Base-by-base conservation (phyloP, 1,284 basidiomycete species). In the Apiotrichum mycotoxinovorans region DNA sequence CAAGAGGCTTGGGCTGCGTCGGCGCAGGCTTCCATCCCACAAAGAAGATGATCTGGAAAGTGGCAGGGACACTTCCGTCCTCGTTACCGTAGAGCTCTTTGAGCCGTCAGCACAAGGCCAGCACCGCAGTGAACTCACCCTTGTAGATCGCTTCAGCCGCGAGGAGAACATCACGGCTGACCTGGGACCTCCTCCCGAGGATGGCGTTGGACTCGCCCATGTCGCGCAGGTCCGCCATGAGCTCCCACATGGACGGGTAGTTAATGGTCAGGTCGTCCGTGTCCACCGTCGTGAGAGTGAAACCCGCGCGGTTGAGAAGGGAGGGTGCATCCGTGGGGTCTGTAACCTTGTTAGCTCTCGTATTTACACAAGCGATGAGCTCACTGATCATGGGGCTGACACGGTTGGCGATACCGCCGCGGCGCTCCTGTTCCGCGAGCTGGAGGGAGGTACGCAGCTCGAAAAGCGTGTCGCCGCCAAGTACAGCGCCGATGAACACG, bases 161-260 rank as follows among this genome's bases (percentile, higher is more conserved):
- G 4, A 89, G 80, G 37, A 98, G 77, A 1, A 95, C 96, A 71
- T 98, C 95, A 18, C 92, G 83, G 54, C 85, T 84, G 42, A 98
- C 80, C 58, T 57, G 65, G 10, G 74, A 78, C 42, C 63, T 88
- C 85, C 91, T 81, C 64, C 87, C 89, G 51, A 94, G 79, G 35
- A 96, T 85, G 5, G 94, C 91, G 71, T 97, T 98, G 54, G 84
- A 87, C 76, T 99, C 96, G 45, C 96, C 96, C 96, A 98, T 99
- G 72, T 91, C 87, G 49, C 85, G 83, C 45, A 99, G 77, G 73
- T 99, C 96, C 49, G 93, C 85, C 73, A 98, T 83, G 18, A 99
- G 83, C 74, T 98, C 96, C 86, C 89, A 98, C 83, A 98, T 95
- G 53, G 86, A 89, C 0, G 96, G 96, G 70, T 98, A 99, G 11